phyloP scores from a whole-genome alignment of 257 asterid species.

The Plantago major region DNA sequence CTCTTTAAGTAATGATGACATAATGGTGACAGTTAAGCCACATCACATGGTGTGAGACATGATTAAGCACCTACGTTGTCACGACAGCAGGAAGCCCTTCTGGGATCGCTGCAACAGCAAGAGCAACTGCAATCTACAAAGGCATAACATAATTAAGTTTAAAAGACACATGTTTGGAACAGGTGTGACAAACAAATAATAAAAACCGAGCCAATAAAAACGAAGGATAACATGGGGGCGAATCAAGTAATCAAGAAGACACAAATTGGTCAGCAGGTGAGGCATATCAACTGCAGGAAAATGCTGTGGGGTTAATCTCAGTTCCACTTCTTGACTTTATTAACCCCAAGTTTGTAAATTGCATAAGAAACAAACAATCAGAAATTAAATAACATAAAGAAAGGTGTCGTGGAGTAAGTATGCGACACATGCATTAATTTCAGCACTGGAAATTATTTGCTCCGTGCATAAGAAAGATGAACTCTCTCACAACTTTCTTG shows the following conservation, averaged over 20 bases:
- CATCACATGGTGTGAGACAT: constrained; percentile 14
- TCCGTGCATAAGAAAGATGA: background rate
- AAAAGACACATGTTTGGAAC: constrained; percentile 15
- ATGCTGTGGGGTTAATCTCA: too few relatives aligned
- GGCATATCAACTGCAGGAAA: too few relatives aligned
- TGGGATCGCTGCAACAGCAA: constrained; percentile 99
- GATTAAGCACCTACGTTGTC: constrained; percentile 68
- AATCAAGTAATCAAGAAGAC: background rate
- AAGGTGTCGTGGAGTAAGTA: too few relatives aligned
- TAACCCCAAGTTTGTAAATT: background rate
- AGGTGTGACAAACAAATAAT: constrained; percentile 8
- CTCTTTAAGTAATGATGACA: constrained; percentile 1
- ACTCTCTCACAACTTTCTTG: too few relatives aligned
- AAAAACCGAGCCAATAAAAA: background rate
- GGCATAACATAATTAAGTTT: constrained; percentile 20
- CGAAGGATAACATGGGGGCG: constrained; percentile 9
- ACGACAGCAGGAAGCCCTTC: constrained; percentile 99
- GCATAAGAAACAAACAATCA: background rate
- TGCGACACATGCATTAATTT: too few relatives aligned
- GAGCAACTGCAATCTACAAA: constrained; percentile 96
- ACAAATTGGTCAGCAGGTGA: constrained; percentile 3
- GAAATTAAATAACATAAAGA: background rate
- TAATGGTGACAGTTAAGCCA: constrained; percentile 3
- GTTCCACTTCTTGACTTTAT: too few relatives aligned
- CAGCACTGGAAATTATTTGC: background rate